A percentile compares a stretch with the other conserved stretches of the same genome.
phyloP scores from a whole-genome alignment of 2,329 filamentous ascomycete species.

The Fusarium pseudograminearum region DNA sequence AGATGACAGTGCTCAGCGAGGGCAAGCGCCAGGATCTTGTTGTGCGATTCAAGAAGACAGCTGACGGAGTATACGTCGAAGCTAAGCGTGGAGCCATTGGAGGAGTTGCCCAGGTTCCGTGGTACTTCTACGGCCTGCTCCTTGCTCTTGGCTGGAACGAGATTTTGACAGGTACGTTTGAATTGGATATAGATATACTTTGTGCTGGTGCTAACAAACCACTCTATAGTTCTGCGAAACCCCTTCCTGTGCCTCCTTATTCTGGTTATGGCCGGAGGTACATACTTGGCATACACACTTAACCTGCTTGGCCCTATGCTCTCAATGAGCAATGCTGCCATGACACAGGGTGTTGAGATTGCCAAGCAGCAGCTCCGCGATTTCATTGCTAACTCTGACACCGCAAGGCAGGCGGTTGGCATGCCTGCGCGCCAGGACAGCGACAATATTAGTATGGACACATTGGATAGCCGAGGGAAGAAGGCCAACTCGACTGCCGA shows the following conservation, averaged over 20 bases:
- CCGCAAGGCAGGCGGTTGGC: constrained; percentile 83
- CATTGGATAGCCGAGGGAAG: constrained; percentile 70
- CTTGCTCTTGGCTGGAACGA: constrained; percentile 99
- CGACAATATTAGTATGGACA: constrained; percentile 68
- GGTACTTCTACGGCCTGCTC: constrained; percentile 93
- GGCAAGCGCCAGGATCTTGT: constrained; percentile 91
- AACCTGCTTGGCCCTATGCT: constrained; percentile 97
- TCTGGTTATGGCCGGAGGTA: constrained; percentile 78
- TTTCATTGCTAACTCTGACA: constrained; percentile 89
- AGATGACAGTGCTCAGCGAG: constrained; percentile 94
- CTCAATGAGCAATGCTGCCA: constrained; percentile 93
- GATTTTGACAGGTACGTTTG: constrained; percentile 83
- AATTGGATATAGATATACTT: background rate
- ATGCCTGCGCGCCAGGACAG: constrained; percentile 69
- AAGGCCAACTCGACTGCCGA: constrained; percentile 51
- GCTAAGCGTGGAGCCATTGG: constrained; percentile 97
- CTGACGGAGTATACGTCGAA: constrained; percentile 97
- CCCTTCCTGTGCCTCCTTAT: constrained; percentile 92
- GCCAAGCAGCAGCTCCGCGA: constrained; percentile 91
- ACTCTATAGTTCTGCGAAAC: constrained; percentile 82
- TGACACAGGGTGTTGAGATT: constrained; percentile 86
- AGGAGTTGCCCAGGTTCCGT: constrained; percentile 90
- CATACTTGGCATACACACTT: constrained; percentile 91
- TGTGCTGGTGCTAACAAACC: constrained; percentile 19
- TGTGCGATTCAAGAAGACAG: constrained; percentile 97